These are phyloP conservation scores for Fusarium chuoi DNA, from an alignment of 2,329 filamentous ascomycete species.

Conservation along the genomic window DNA sequence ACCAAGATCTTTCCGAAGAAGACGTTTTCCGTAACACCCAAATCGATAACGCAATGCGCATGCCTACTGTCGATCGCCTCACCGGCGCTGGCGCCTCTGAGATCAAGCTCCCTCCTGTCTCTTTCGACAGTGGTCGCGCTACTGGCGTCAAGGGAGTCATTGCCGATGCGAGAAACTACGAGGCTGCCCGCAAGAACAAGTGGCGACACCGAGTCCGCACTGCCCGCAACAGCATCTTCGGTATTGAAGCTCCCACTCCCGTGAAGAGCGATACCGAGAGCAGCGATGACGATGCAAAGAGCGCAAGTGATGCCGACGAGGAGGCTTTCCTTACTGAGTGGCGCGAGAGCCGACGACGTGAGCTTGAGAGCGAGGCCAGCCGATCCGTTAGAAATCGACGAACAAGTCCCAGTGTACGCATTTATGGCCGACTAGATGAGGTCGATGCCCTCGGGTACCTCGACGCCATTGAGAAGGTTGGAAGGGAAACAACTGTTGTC, in stretches of 20 bases:
- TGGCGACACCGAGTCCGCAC: conserved; percentile 64
- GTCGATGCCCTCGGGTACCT: conserved; percentile 93
- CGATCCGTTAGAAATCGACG: conserved; percentile 69
- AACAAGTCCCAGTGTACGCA: conserved; percentile 79
- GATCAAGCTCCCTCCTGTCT: conserved; percentile 69
- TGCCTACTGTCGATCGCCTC: conserved; percentile 60
- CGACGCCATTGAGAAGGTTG: conserved; percentile 94
- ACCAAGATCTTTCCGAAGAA: conserved; percentile 68
- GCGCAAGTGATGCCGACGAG: conserved; percentile 73
- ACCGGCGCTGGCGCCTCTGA: conserved; percentile 56
- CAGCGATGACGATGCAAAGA: conserved; percentile 56
- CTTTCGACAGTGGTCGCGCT: conserved; percentile 74
- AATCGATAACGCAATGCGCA: conserved; percentile 73
- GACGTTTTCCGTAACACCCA: conserved; percentile 62
- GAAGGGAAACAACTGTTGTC: conserved; percentile 82
- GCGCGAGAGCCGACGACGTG: conserved; percentile 81
- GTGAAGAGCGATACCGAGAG: conserved; percentile 58
- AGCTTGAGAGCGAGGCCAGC: conserved; percentile 74
- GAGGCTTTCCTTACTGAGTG: conserved; percentile 85
- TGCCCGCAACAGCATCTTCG: conserved; percentile 66
- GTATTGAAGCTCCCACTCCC: conserved; percentile 49
- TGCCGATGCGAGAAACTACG: conserved; percentile 81
- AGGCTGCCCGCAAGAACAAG: conserved; percentile 69
- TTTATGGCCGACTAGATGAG: conserved; percentile 81
- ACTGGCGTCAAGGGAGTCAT: conserved; percentile 91